A percentile compares a stretch with the other conserved stretches of the same genome.
Conservation (phyloP, 257 asterid genomes). For the Ocimum tenuiflorum region DNA sequence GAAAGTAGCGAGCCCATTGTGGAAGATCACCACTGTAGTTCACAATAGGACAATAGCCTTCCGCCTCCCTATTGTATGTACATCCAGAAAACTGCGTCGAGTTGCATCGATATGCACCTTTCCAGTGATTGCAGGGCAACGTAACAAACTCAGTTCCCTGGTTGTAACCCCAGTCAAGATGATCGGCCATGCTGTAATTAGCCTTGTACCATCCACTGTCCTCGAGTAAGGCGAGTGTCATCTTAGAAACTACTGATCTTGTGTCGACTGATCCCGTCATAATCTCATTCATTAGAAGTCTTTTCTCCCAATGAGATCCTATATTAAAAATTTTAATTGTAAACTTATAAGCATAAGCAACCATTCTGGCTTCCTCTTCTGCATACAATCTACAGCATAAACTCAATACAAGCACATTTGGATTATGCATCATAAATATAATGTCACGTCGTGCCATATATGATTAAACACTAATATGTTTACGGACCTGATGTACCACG, state of each 20-base stretch:
- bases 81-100: conserved; percentile 88
- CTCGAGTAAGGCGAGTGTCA: conserved; percentile 93
- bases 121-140: conserved; percentile 81
- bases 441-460: not conserved
- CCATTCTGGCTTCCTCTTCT: not conserved
- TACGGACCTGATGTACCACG: conserved; percentile 88
- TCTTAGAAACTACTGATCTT: conserved; percentile 85
- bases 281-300: conserved; percentile 91
- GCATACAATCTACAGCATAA: not conserved
- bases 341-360: conserved; percentile 7
- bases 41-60: conserved; percentile 92
- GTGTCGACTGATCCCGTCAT: conserved; percentile 99
- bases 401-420: not conserved
- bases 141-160: conserved; percentile 88
- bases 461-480: not conserved
- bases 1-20: conserved; percentile 88
- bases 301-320: conserved; percentile 99
- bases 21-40: conserved; percentile 92
- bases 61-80: conserved; percentile 91
- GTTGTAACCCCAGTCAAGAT: conserved; percentile 87
- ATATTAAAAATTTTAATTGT: conserved; percentile 19
- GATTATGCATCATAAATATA: not conserved
- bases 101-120: conserved; percentile 90
- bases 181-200: conserved; percentile 86
- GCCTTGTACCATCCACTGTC: conserved; percentile 97